Conservation (phyloP, 371 early-diverging fungal species). For the Mortierella sp. region DNA sequence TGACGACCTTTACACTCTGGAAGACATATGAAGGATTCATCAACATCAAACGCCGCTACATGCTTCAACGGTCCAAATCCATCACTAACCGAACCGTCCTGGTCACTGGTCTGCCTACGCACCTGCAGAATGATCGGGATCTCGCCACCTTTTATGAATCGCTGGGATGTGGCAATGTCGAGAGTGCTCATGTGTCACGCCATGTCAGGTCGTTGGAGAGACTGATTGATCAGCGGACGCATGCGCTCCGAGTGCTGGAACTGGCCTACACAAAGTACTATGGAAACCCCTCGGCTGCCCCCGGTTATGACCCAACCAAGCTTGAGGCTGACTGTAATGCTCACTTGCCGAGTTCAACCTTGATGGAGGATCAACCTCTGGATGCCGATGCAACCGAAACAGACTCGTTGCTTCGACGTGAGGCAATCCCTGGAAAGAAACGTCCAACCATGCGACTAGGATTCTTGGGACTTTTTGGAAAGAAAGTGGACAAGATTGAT, state of each 20-base stretch:
- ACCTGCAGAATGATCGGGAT: slow-evolving; percentile 59
- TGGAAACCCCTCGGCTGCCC: slow-evolving; percentile 44
- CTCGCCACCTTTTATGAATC: slow-evolving; percentile 69
- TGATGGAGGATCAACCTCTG: neutral
- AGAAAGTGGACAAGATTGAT: slow-evolving; percentile 55
- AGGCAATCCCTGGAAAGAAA: slow-evolving; percentile 16
- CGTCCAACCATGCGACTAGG: slow-evolving; percentile 46
- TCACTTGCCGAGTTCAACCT: neutral
- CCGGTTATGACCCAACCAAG: slow-evolving; percentile 46
- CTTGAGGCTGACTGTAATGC: slow-evolving; percentile 25
- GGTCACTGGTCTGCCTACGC: slow-evolving; percentile 67
- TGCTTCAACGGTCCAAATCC: slow-evolving; percentile 60
- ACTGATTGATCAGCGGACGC: slow-evolving; percentile 51
- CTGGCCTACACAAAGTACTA: slow-evolving; percentile 44
- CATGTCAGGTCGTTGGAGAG: slow-evolving; percentile 58
- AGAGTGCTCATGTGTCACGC: slow-evolving; percentile 67
- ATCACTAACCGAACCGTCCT: slow-evolving; percentile 67
- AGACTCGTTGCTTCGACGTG: slow-evolving; percentile 24
- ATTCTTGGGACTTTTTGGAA: slow-evolving; percentile 52
- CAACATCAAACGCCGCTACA: slow-evolving; percentile 61
- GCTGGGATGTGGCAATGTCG: slow-evolving; percentile 66
- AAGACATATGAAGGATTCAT: slow-evolving; percentile 70
- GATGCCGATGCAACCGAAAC: slow-evolving; percentile 16
- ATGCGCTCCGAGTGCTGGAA: slow-evolving; percentile 51
- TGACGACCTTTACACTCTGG: slow-evolving; percentile 68